Evolutionary conservation across 2,329 filamentous ascomycete species (phyloP).

Genomic region (Fusarium sp.): DNA sequence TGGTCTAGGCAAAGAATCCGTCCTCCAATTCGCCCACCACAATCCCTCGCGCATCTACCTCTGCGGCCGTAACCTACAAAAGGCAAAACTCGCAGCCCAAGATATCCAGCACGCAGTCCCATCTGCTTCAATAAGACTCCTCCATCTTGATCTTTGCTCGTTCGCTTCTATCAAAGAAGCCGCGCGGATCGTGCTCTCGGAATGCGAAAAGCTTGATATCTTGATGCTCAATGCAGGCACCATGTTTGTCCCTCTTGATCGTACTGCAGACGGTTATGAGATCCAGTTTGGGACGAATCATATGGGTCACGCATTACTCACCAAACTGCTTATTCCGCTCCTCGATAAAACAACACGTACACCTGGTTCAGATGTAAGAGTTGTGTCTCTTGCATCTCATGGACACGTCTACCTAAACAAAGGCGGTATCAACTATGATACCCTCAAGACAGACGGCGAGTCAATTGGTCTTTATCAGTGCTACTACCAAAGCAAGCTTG

Average conservation of each 20-base stretch:
- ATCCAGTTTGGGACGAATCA: neutral
- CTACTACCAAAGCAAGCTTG: neutral
- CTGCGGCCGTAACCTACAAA: neutral
- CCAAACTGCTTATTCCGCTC: neutral
- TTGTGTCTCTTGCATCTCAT: neutral
- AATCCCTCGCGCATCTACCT: neutral
- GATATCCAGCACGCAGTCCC: neutral
- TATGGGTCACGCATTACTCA: neutral
- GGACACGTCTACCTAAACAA: neutral
- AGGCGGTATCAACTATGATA: neutral
- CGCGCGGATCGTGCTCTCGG: neutral
- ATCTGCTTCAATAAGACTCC: fast-evolving
- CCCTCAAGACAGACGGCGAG: neutral
- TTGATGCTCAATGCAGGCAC: neutral
- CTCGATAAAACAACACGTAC: neutral
- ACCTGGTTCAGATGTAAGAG: neutral
- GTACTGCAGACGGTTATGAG: neutral
- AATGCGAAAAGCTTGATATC: neutral
- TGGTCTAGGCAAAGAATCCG: neutral
- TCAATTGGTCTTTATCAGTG: neutral
- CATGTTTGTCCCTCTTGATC: neutral
- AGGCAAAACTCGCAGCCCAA: fast-evolving
- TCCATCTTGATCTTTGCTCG: neutral
- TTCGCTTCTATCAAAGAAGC: neutral
- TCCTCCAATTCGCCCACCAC: neutral